phyloP scores from a whole-genome alignment of 2,329 filamentous ascomycete species.

The Fusarium sp. region DNA sequence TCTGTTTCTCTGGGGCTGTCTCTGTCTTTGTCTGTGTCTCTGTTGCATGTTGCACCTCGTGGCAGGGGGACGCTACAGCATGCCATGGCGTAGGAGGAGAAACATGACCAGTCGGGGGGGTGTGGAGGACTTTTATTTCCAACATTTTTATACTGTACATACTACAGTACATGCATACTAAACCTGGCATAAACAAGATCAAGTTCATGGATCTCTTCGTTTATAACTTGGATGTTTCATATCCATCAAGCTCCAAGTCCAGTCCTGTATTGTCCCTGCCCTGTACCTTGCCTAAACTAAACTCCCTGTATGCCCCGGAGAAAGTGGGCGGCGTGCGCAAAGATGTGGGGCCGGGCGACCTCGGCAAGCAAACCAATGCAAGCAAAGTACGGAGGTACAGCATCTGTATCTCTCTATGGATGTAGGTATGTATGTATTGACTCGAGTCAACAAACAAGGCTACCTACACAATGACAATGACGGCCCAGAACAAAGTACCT shows the following conservation, averaged over 20 bases:
- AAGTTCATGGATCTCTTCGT: constrained; percentile 1
- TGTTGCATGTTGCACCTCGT: constrained; percentile 26
- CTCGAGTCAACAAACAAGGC: neutral
- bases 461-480: constrained; percentile 1
- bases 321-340: constrained; percentile 27
- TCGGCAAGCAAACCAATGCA: constrained; percentile 13
- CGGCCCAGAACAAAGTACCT: neutral
- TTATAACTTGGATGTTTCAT: constrained; percentile 3
- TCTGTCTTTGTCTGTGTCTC: neutral
- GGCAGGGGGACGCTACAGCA: constrained; percentile 27
- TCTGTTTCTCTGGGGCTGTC: neutral
- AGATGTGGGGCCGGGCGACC: constrained; percentile 31
- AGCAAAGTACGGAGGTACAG: neutral
- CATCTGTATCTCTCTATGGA: neutral
- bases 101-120: constrained; percentile 22
- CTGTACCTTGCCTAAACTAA: neutral
- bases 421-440: neutral
- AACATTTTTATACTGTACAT: neutral
- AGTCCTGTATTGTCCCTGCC: neutral
- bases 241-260: neutral
- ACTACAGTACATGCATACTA: neutral
- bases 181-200: constrained; percentile 2
- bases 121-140: neutral
- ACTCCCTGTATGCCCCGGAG: constrained; percentile 8
- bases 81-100: constrained; percentile 29